Evolutionary conservation across 2,329 filamentous ascomycete genomes (phyloP).

Genomic region (Coniochaeta ligniaria): DNA sequence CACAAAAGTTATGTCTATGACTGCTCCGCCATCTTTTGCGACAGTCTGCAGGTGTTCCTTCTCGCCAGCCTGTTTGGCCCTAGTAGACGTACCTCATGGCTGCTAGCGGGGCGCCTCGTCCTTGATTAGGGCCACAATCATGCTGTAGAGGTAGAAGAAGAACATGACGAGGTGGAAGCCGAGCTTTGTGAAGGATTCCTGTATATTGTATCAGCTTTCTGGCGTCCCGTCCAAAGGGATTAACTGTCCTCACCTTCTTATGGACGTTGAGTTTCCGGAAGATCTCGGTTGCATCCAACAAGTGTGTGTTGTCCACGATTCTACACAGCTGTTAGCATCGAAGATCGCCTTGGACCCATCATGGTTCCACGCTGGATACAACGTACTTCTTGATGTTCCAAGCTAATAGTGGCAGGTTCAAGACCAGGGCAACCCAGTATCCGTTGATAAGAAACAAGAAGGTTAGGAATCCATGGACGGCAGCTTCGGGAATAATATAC

Average conservation of each 20-base stretch:
- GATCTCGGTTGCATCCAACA: slow-evolving; percentile 96
- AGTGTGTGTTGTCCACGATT: slow-evolving; percentile 94
- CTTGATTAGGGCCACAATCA: slow-evolving; percentile 93
- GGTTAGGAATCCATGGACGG: slow-evolving; percentile 92
- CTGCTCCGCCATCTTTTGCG: not conserved
- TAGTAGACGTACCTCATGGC: not conserved
- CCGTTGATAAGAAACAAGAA: slow-evolving; percentile 97
- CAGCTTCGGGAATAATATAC: slow-evolving; percentile 98
- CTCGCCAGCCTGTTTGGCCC: not conserved
- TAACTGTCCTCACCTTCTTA: slow-evolving; percentile 66
- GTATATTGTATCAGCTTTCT: slow-evolving; percentile 7
- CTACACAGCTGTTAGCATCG: slow-evolving; percentile 39
- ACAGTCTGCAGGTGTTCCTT: not conserved
- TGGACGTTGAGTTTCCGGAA: slow-evolving; percentile 98
- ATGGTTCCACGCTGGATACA: slow-evolving; percentile 64
- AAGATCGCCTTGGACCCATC: slow-evolving; percentile 72
- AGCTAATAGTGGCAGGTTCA: slow-evolving; percentile 85
- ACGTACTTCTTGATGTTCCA: slow-evolving; percentile 98
- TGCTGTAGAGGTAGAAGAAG: slow-evolving; percentile 99
- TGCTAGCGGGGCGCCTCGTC: slow-evolving; percentile 57
- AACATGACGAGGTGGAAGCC: slow-evolving; percentile 99
- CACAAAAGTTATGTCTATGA: not conserved
- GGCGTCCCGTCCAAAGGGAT: not conserved
- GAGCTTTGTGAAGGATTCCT: slow-evolving; percentile 99
- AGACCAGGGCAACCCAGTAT: slow-evolving; percentile 89